These are phyloP conservation scores for Syzygium grande DNA, from an alignment of 345 rosid genomes.

Conservation along the genomic window DNA sequence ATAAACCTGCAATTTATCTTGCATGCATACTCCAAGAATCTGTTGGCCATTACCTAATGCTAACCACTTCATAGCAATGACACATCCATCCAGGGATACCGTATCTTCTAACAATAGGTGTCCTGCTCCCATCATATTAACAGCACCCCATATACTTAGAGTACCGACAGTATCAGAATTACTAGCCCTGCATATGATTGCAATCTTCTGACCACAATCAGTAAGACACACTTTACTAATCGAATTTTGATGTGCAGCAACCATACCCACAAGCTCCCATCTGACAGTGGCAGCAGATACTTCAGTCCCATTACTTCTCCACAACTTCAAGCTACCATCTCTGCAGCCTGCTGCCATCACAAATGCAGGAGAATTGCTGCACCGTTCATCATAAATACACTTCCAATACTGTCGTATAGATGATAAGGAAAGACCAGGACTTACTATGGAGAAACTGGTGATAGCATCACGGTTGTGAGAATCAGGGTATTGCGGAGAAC, in stretches of 20 bases:
- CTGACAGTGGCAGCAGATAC: constrained; percentile 15
- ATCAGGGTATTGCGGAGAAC: constrained; percentile 61
- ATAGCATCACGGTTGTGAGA: constrained; percentile 39
- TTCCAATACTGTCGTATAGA: constrained; percentile 12
- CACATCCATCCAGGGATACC: constrained; percentile 31
- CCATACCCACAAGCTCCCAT: constrained; percentile 81
- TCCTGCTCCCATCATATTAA: constrained; percentile 48
- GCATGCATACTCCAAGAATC: constrained; percentile 65
- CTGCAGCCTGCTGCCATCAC: constrained; percentile 71
- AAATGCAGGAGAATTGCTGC: constrained; percentile 39
- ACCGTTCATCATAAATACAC: constrained; percentile 14
- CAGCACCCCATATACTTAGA: constrained; percentile 56
- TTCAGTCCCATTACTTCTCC: constrained; percentile 49
- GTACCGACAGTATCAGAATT: constrained; percentile 14
- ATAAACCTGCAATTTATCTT: constrained; percentile 58
- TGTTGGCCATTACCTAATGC: constrained; percentile 54
- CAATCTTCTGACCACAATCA: constrained; percentile 64
- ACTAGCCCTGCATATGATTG: constrained; percentile 38
- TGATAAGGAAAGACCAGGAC: constrained; percentile 30
- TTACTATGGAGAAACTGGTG: constrained; percentile 59
- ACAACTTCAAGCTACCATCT: constrained; percentile 77
- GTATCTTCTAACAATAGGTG: constrained; percentile 61
- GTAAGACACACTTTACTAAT: constrained; percentile 46
- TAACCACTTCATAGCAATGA: constrained; percentile 64
- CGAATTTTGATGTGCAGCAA: constrained; percentile 46